Evolutionary conservation across 2,329 filamentous ascomycete species (phyloP).

Genomic region (Byssochlamys sp.): DNA sequence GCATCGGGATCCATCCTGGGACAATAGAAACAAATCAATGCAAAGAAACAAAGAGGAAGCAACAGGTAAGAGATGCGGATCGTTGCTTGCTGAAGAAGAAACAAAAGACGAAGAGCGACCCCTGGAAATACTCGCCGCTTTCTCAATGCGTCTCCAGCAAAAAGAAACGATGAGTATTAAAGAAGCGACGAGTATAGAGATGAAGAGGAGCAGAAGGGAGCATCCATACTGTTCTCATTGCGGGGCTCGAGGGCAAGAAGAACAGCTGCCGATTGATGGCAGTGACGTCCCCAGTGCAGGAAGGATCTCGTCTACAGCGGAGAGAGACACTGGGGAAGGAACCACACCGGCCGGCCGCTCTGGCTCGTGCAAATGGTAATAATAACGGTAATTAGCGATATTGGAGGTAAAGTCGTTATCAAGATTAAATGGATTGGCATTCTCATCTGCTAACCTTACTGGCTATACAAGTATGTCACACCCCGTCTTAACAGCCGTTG

Average conservation of each 20-base stretch:
- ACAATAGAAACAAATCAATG: conserved; percentile 6
- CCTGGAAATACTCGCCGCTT: conserved; percentile 12
- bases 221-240: background rate
- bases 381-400: background rate
- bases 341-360: background rate
- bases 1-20: conserved; percentile 45
- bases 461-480: conserved; percentile 23
- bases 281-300: conserved; percentile 1
- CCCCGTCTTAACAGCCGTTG: conserved; percentile 30
- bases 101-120: conserved; percentile 12
- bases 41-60: conserved; percentile 10
- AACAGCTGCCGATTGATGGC: background rate
- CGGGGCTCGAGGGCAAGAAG: background rate
- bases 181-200: conserved; percentile 14
- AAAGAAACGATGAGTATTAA: conserved; percentile 6
- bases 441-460: background rate
- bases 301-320: background rate
- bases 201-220: conserved; percentile 1
- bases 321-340: conserved; percentile 1
- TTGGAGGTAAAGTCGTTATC: background rate
- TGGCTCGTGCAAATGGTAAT: background rate
- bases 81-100: conserved; percentile 14
- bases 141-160: conserved; percentile 5
- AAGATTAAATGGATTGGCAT: background rate
- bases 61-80: conserved; percentile 17